A percentile compares a stretch with the other conserved stretches of the same genome.
These are phyloP conservation scores for Fusarium tupiense DNA, from an alignment of 2,329 filamentous ascomycete genomes.

Conservation along the genomic window DNA sequence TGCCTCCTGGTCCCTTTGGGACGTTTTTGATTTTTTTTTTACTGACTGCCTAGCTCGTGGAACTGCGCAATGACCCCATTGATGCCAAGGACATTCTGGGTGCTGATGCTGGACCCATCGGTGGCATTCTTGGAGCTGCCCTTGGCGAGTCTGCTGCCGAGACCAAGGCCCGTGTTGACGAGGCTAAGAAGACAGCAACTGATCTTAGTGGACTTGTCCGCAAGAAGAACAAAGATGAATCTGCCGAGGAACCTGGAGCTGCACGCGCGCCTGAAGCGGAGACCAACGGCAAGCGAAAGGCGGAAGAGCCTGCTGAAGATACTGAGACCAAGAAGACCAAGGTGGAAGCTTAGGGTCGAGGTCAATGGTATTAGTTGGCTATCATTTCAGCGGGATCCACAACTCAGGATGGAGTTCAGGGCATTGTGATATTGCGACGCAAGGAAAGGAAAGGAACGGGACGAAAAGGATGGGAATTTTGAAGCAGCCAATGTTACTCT, in stretches of 20 bases:
- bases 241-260: conserved; percentile 36
- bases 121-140: conserved; percentile 71
- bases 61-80: conserved; percentile 69
- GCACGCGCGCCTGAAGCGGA: conserved; percentile 39
- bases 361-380: not conserved
- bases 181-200: conserved; percentile 77
- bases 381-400: not conserved
- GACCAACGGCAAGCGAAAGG: conserved; percentile 54
- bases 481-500: not conserved
- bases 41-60: conserved; percentile 63
- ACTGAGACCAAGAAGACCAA: conserved; percentile 50
- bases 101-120: conserved; percentile 55
- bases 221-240: conserved; percentile 65
- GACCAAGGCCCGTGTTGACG: conserved; percentile 71
- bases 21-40: not conserved
- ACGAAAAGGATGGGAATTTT: conserved; percentile 2
- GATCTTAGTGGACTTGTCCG: conserved; percentile 80
- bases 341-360: conserved; percentile 43
- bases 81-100: conserved; percentile 53
- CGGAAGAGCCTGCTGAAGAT: conserved; percentile 44
- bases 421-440: conserved; percentile 9
- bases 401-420: conserved; percentile 26
- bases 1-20: not conserved
- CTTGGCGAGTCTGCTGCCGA: conserved; percentile 70
- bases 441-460: not conserved